Conservation (phyloP, 192 early-diverging fungal species). For the Funneliformis geosporum region DNA sequence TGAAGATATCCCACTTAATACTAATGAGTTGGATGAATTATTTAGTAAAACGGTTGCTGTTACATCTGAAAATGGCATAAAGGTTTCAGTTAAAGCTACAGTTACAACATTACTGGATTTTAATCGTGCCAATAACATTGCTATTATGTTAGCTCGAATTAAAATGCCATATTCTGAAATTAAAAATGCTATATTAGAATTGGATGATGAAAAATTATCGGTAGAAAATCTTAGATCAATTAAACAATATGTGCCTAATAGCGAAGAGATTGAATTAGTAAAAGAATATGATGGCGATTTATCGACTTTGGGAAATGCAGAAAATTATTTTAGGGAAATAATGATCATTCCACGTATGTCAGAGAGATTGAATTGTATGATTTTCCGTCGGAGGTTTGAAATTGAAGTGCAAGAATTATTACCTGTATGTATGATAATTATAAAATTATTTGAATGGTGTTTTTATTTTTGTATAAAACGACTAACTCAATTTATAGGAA, state of each 20-base stretch:
- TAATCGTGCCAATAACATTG: conserved; percentile 63
- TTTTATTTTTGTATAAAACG: not conserved
- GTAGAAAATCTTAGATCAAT: conserved; percentile 57
- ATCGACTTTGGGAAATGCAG: conserved; percentile 54
- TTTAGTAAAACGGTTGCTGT: conserved; percentile 44
- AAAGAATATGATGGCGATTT: conserved; percentile 53
- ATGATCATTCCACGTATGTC: conserved; percentile 55
- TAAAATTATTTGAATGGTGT: not conserved
- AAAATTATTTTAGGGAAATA: conserved; percentile 55
- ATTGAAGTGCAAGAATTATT: conserved; percentile 51
- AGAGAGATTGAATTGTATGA: conserved; percentile 53
- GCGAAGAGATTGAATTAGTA: conserved; percentile 56
- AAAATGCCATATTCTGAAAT: conserved; percentile 57
- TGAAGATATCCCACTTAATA: conserved; percentile 40
- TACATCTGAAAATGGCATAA: conserved; percentile 2
- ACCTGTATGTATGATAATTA: conserved; percentile 37
- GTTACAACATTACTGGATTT: conserved; percentile 50
- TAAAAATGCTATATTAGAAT: conserved; percentile 53
- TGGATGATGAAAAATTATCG: conserved; percentile 53
- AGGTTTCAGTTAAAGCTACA: conserved; percentile 38
- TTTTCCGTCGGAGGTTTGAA: conserved; percentile 53
- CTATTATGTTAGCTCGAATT: conserved; percentile 56
- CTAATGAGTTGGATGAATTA: conserved; percentile 48
- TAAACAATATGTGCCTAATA: conserved; percentile 56
- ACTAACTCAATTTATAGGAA: conserved; percentile 36